Evolutionary conservation across 2,329 filamentous ascomycete genomes (phyloP).

Genomic region (Fusarium sp.): DNA sequence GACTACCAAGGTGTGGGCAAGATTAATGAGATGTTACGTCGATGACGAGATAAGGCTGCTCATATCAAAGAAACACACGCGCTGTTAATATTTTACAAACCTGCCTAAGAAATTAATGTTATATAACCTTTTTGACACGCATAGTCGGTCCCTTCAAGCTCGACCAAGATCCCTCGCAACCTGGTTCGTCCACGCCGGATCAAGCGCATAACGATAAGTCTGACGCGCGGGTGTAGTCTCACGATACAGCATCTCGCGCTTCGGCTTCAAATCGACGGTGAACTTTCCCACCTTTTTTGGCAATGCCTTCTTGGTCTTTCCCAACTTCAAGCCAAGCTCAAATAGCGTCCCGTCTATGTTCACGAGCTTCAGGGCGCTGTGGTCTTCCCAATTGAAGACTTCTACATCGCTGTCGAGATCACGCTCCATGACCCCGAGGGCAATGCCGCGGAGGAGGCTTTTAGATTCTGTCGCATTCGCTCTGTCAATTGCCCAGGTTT

Average conservation of each 20-base stretch:
- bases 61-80: too few relatives aligned
- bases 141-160: background rate
- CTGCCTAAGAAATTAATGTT: too few relatives aligned
- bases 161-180: constrained; percentile 9
- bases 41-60: too few relatives aligned
- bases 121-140: too few relatives aligned
- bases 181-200: constrained; percentile 22
- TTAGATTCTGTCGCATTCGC: background rate
- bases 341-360: background rate
- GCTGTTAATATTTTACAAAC: too few relatives aligned
- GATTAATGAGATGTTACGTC: background rate
- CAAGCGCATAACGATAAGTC: background rate
- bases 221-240: constrained; percentile 5
- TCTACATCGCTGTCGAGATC: too few relatives aligned
- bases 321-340: constrained; percentile 26
- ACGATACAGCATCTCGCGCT: constrained; percentile 15
- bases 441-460: constrained; percentile 1
- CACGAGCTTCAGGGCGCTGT: constrained; percentile 22
- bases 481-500: background rate
- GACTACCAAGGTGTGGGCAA: background rate
- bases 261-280: background rate
- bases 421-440: constrained; percentile 5
- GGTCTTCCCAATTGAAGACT: constrained; percentile 32
- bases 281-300: constrained; percentile 16
- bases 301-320: constrained; percentile 16